Percentiles rank a stretch among this genome's conserved stretches.
Conservation (phyloP, 345 rosid species). For the Eucalyptus guilfoylei region DNA sequence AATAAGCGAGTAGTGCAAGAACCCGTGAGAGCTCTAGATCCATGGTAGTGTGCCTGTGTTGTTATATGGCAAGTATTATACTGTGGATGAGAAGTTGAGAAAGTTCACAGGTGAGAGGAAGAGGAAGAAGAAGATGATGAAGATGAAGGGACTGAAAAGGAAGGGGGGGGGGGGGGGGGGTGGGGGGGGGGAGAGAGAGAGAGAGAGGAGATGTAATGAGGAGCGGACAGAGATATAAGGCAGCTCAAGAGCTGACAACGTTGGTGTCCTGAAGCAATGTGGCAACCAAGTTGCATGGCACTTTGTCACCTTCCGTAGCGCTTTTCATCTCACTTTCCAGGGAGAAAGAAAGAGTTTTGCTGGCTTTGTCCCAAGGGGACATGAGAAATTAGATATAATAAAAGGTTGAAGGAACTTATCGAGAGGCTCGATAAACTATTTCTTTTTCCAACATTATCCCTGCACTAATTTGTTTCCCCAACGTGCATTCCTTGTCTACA, state of each 20-base stretch:
- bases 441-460: background rate
- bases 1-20: background rate
- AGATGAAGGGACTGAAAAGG: background rate
- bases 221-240: background rate
- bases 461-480: background rate
- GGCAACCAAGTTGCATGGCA: constrained; percentile 9
- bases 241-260: background rate
- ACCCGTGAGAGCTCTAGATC: background rate
- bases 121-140: background rate
- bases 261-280: background rate
- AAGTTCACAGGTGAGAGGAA: background rate
- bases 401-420: background rate
- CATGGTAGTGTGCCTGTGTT: background rate
- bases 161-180: too few species aligned
- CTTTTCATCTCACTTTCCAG: background rate
- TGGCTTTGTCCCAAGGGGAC: background rate
- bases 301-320: background rate
- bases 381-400: background rate
- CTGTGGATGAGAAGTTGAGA: background rate
- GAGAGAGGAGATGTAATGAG: background rate
- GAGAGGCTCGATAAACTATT: background rate
- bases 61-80: background rate
- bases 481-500: background rate
- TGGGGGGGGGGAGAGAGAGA: too few species aligned
- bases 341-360: background rate